Base-by-base conservation (phyloP, 768 basidiomycete genomes). In the Epithele typhae region DNA sequence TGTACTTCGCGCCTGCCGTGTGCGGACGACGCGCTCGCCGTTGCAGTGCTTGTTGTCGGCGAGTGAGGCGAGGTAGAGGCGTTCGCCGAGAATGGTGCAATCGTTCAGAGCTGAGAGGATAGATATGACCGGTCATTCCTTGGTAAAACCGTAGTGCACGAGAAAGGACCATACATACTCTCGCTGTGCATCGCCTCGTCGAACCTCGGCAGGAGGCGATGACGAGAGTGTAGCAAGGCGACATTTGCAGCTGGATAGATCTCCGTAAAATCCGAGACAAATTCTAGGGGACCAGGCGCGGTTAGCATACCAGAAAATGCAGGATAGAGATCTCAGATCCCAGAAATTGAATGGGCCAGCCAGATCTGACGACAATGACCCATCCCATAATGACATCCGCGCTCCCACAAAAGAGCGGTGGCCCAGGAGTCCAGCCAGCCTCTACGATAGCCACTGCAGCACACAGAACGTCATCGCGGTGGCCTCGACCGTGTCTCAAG, bases 261-360 rank as follows among this genome's bases (percentile, higher is more conserved):
- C 1, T 69, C 71, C 15, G 75, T 72, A 43, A 83, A 79, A 59
- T 85, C 83, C 3, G 78, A 74, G 0, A 82, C 81, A 51, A 79
- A 79, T 57, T 84, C 82, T 84, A 52, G 5, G 14, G 27, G 7
- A 14, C 8, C n/a, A n/a, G n/a, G n/a, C n/a, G n/a, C n/a, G n/a
- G n/a, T n/a, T n/a, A n/a, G n/a, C n/a, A n/a, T n/a, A n/a, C n/a
- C n/a, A n/a, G n/a, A n/a, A n/a, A n/a, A n/a, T n/a, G n/a, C n/a
- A n/a, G n/a, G n/a, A n/a, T n/a, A n/a, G n/a, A n/a, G n/a, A n/a
- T n/a, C n/a, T n/a, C n/a, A n/a, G n/a, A n/a, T n/a, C n/a, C n/a
- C n/a, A n/a, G n/a, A n/a, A n/a, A n/a, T n/a, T n/a, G n/a, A n/a
- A n/a, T n/a, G n/a, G n/a, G n/a, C n/a, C n/a, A n/a, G n/a, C n/a